These are phyloP conservation scores for Pseudonitzschia multiseries DNA, from an alignment of 108 stramenopile species.

Conservation along the genomic window DNA sequence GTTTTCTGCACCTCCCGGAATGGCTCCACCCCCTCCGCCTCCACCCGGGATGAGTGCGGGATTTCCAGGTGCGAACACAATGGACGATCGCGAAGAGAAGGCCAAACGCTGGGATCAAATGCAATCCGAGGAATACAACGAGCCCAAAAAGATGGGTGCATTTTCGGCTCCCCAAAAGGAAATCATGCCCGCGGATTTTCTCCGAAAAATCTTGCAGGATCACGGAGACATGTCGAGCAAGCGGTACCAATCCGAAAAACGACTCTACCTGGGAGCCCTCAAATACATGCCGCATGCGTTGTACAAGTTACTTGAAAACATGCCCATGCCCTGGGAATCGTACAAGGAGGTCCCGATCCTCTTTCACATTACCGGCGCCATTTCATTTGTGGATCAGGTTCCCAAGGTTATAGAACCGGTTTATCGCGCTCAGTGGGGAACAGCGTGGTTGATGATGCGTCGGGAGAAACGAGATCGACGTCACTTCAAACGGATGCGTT, in stretches of 20 bases:
- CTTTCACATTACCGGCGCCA: constrained; percentile 99
- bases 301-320: constrained; percentile 98
- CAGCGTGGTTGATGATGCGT: constrained; percentile 99
- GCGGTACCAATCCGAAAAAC: constrained; percentile 94
- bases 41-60: constrained; percentile 31
- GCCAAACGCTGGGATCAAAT: constrained; percentile 86
- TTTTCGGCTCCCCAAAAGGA: constrained; percentile 89
- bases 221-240: constrained; percentile 99
- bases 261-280: constrained; percentile 97
- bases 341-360: constrained; percentile 92
- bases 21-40: constrained; percentile 55
- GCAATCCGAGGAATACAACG: constrained; percentile 78
- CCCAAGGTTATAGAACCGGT: constrained; percentile 99
- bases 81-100: constrained; percentile 65
- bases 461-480: constrained; percentile 98
- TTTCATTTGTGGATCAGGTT: constrained; percentile 96
- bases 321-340: constrained; percentile 98
- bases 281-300: constrained; percentile 99
- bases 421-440: constrained; percentile 98
- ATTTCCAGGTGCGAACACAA: constrained; percentile 8
- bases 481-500: constrained; percentile 99
- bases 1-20: constrained; percentile 34
- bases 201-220: constrained; percentile 96
- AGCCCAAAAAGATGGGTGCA: constrained; percentile 55
- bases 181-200: constrained; percentile 89